Evolutionary conservation across 2,329 filamentous ascomycete genomes (phyloP).

Genomic region (Neonectria ditissima): DNA sequence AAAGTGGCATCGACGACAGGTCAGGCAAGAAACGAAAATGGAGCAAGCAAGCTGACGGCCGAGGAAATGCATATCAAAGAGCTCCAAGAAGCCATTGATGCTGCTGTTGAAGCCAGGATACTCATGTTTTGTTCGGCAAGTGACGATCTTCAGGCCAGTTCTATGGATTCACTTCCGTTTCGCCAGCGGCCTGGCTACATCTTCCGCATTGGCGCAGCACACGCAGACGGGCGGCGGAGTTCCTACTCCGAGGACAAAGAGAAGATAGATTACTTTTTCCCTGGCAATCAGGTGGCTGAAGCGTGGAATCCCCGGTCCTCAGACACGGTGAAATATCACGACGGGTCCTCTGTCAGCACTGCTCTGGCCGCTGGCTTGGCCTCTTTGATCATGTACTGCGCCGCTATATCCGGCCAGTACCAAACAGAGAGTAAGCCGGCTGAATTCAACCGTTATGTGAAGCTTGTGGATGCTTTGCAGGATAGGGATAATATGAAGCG

Average conservation of each 20-base stretch:
- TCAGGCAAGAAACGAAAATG: neutral
- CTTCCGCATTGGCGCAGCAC: conserved; percentile 47
- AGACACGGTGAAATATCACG: neutral
- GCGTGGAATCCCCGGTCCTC: neutral
- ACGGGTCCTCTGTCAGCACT: conserved; percentile 47
- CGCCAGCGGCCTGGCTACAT: conserved; percentile 20
- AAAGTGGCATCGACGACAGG: neutral
- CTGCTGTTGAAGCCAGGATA: conserved; percentile 45
- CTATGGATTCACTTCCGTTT: neutral
- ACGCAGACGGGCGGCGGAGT: conserved; percentile 35
- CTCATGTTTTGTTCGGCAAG: conserved; percentile 54
- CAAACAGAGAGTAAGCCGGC: neutral
- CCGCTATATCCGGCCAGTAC: neutral
- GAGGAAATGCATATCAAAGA: conserved; percentile 32
- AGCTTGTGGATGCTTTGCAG: neutral
- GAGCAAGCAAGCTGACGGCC: neutral
- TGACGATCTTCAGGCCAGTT: conserved; percentile 43
- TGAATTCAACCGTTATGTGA: neutral
- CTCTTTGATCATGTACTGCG: conserved; percentile 47
- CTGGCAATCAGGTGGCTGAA: conserved; percentile 43
- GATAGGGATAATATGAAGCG: neutral
- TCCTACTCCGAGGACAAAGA: conserved; percentile 1
- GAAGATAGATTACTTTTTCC: conserved; percentile 47
- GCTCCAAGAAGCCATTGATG: conserved; percentile 44
- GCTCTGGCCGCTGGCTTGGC: conserved; percentile 48